Conservation (phyloP, 2,329 filamentous ascomycete genomes). For the Fonsecaea pugnacius region DNA sequence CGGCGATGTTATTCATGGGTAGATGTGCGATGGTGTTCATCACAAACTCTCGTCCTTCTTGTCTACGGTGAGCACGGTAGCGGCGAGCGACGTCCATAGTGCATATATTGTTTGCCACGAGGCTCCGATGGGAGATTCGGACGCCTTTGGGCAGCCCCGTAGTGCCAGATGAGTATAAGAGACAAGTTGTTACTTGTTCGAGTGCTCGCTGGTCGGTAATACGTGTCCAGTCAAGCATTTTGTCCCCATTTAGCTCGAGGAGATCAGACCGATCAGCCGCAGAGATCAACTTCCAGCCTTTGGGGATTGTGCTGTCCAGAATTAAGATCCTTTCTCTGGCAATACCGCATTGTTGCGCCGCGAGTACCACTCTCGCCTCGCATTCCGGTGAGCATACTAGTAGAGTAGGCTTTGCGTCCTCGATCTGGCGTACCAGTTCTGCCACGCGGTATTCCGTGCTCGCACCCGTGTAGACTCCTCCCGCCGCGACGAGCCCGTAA, state of each 20-base stretch:
- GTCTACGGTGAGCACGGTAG: conserved; percentile 39
- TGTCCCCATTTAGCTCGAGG: background rate
- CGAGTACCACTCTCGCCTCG: background rate
- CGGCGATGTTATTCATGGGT: background rate
- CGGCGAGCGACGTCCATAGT: conserved; percentile 56
- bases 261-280: background rate
- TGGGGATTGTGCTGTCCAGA: background rate
- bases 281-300: background rate
- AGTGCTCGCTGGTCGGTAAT: background rate
- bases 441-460: background rate
- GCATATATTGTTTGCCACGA: conserved; percentile 65
- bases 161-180: conserved; percentile 53
- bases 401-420: background rate
- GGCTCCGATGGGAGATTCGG: conserved; percentile 76
- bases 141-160: conserved; percentile 86
- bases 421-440: background rate
- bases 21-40: background rate
- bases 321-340: background rate
- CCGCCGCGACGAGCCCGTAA: background rate
- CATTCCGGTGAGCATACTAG: background rate
- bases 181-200: background rate
- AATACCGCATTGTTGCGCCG: background rate
- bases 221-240: background rate
- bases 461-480: background rate
- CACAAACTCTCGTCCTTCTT: background rate